phyloP scores from a whole-genome alignment of 1,139 yeast genomes.

The Blastobotrys buckinghamii region DNA sequence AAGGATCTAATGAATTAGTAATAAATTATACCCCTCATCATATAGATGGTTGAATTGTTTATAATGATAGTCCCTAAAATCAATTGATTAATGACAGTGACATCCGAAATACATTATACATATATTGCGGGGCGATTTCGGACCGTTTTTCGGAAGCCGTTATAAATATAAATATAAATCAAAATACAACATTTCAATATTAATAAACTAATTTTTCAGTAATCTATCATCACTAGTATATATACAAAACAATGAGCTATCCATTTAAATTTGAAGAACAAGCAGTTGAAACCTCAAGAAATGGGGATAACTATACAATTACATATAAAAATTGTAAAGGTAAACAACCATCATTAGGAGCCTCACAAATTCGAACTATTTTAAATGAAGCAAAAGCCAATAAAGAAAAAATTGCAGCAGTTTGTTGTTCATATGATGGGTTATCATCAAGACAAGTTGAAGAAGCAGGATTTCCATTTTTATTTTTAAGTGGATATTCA shows the following conservation, averaged over 20 bases:
- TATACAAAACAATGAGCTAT: conserved; percentile 2
- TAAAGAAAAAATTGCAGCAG: conserved; percentile 14
- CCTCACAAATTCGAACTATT: conserved; percentile 13
- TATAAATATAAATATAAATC: too few relatives aligned
- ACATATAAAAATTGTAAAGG: conserved; percentile 10
- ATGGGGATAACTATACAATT: conserved; percentile 5
- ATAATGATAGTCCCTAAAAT: neutral
- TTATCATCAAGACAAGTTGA: conserved; percentile 15
- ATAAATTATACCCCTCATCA: too few relatives aligned
- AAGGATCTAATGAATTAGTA: too few relatives aligned
- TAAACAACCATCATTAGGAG: conserved; percentile 10
- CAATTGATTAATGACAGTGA: too few relatives aligned
- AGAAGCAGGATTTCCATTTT: conserved; percentile 16
- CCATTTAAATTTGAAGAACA: conserved; percentile 11
- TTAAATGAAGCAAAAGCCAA: conserved; percentile 12
- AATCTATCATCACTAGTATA: too few relatives aligned
- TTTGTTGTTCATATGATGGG: conserved; percentile 16
- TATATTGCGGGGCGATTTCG: too few relatives aligned
- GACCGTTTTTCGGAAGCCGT: too few relatives aligned
- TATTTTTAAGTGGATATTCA: conserved; percentile 15
- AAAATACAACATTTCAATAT: too few relatives aligned
- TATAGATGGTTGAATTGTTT: too few relatives aligned
- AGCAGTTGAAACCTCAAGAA: neutral
- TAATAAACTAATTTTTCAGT: too few relatives aligned
- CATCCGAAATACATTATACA: too few relatives aligned